Evolutionary conservation across 2,329 filamentous ascomycete genomes (phyloP).

Genomic region (Dothideomycetidae sp.): DNA sequence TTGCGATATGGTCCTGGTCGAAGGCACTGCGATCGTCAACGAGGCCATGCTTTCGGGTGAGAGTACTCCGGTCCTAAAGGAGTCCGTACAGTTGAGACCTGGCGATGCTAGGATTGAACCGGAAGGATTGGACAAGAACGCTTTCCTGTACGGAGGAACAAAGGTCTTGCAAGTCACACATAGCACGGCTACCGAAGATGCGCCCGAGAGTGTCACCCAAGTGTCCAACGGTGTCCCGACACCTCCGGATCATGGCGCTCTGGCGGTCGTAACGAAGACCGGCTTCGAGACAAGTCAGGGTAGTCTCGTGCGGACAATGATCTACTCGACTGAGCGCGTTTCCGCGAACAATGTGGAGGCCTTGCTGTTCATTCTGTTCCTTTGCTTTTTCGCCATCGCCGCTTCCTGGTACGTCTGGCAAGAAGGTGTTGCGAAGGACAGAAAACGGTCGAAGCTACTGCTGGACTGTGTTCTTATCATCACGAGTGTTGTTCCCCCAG

Average conservation of each 20-base stretch:
- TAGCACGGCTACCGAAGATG: constrained; percentile 60
- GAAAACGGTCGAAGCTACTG: constrained; percentile 92
- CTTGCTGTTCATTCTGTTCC: constrained; percentile 92
- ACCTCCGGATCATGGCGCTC: constrained; percentile 85
- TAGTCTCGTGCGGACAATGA: constrained; percentile 96
- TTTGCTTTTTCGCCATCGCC: constrained; percentile 88
- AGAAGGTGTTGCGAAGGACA: constrained; percentile 84
- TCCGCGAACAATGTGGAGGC: constrained; percentile 97
- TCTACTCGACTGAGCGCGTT: constrained; percentile 95
- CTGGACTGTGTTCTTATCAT: constrained; percentile 96
- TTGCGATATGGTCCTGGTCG: constrained; percentile 90
- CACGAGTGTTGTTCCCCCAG: constrained; percentile 94
- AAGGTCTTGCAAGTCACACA: constrained; percentile 95
- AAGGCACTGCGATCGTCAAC: constrained; percentile 94
- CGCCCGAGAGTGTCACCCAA: constrained; percentile 42
- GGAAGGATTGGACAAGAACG: constrained; percentile 89
- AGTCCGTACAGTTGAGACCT: constrained; percentile 83
- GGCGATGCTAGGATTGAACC: constrained; percentile 66
- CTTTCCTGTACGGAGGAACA: constrained; percentile 92
- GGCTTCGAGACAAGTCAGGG: constrained; percentile 98
- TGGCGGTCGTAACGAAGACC: constrained; percentile 91
- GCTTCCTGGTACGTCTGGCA: constrained; percentile 99
- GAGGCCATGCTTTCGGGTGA: constrained; percentile 98
- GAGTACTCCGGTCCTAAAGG: constrained; percentile 91
- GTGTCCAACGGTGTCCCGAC: constrained; percentile 61